Base-by-base conservation (phyloP, 805 yeast genomes). In the Yarrowia sp. region DNA sequence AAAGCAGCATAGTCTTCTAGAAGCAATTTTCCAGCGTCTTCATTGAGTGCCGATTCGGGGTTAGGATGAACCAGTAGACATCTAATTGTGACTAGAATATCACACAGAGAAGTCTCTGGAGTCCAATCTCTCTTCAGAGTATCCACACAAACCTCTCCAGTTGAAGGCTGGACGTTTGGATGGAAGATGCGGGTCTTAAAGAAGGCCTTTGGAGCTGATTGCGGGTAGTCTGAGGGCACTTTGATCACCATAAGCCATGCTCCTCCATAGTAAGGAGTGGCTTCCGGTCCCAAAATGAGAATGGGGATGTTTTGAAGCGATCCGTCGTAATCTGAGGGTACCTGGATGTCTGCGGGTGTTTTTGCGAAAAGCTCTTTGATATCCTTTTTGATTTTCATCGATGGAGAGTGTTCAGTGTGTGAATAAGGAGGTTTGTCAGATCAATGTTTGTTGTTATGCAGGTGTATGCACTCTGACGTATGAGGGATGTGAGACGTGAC, bases 231-330 rank as follows among this genome's bases (percentile, higher is more conserved):
- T 1, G 66, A 35, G 11, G 78, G 74, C 4, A 80, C 75, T 5
- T 64, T 63, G 41, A 82, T 79, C 9, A 73, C 73, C 32, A 82
- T 71, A 57, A 71, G 71, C 84, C 85, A 82, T 65, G 79, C 76
- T 15, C 85, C 85, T 47, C 76, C 74, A 65, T 79, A 76, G 70
- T 74, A 82, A 7, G 75, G 77, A 17, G 81, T 77, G 55, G 78
- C 81, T 4, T 69, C 68, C 1, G 81, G 82, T 53, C 82, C 82
- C n/a, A 60, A 15, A 28, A 60, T 60, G 43, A 51, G 33, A n/a
- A 51, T 22, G 33, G 43, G 32, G 43, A 51, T 32, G 11, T 42
- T 57, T 28, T 42, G 55, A 14, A 57, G 58, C 43, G 58, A 51
- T 3, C 50, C 50, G 31, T 42, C 39, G 41, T 42, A 57, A 14